These are phyloP conservation scores for Hemileccinum impolitum DNA, from an alignment of 768 basidiomycete genomes.

Conservation along the genomic window DNA sequence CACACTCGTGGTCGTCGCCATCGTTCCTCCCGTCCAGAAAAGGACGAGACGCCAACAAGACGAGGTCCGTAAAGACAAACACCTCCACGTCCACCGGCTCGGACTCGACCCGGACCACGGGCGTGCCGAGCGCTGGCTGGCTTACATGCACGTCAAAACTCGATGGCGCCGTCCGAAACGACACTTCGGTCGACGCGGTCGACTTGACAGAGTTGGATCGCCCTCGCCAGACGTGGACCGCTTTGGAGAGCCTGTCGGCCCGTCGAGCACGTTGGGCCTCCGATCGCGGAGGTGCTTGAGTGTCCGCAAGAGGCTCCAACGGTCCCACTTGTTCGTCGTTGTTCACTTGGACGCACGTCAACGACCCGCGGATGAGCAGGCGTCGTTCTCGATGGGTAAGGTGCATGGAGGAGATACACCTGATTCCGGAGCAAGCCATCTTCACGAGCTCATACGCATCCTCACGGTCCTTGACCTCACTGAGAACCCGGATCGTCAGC, in stretches of 20 bases:
- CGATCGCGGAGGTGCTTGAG: neutral
- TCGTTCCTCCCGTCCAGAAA: conserved; percentile 16
- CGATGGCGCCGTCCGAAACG: conserved; percentile 29
- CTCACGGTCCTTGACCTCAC: conserved; percentile 82
- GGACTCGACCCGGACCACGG: conserved; percentile 25
- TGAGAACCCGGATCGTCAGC: conserved; percentile 70
- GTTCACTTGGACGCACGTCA: conserved; percentile 42
- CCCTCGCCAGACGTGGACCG: conserved; percentile 45
- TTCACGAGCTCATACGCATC: conserved; percentile 82
- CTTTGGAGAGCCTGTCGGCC: conserved; percentile 34
- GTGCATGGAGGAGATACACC: conserved; percentile 49
- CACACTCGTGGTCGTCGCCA: conserved; percentile 24
- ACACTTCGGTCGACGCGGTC: conserved; percentile 24
- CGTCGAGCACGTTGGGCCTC: conserved; percentile 7
- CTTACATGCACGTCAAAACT: conserved; percentile 22
- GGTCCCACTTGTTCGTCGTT: conserved; percentile 23
- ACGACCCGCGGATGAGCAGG: conserved; percentile 63
- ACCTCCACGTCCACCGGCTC: conserved; percentile 32
- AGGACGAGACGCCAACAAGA: conserved; percentile 46
- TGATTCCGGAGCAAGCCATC: conserved; percentile 53
- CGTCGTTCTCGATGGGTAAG: conserved; percentile 73
- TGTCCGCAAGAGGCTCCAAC: neutral
- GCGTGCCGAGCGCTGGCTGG: conserved; percentile 10
- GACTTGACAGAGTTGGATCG: conserved; percentile 39
- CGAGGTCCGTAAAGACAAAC: conserved; percentile 66